Base-by-base conservation (phyloP, 2,329 filamentous ascomycete genomes). In the Magnaporthiopsis rhizophila region DNA sequence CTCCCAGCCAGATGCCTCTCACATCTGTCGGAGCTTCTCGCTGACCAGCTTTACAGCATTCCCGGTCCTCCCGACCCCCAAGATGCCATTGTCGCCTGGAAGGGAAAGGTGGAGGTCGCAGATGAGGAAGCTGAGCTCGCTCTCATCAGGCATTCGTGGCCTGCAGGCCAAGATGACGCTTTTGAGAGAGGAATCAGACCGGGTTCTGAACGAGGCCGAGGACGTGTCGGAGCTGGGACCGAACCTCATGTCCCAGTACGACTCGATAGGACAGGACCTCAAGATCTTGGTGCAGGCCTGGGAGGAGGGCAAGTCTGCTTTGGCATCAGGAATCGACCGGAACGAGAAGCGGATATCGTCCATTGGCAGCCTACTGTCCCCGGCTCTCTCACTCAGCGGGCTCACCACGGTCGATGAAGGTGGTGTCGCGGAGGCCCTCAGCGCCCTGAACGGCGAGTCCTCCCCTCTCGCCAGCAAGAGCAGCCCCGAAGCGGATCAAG, bases 161-260 rank as follows among this genome's bases (percentile, higher is more conserved):
- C 82, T 99, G 61, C 94, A 98, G 76, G 95, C 95, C 50, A 99
- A 98, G 75, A 87, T 99, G 79, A 92, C 96, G 66, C 82, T 99
- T 9, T 79, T 98, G 64, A 87, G 92, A 62, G 95, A 99, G 74
- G 92, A 97, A 74, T 96, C 92, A 0, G 91, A 91, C 72, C 86
- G 86, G 66, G 87, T 87, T 58, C 77, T 97, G 34, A 90, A 96
- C 71, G 87, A 89, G 69, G 87, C 90, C 53, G 81, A 83, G 65
- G 86, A 89, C 69, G 86, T 91, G 24, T 86, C 86, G 4, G 90
- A 96, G 68, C 83, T 97, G 21, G 91, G 90, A 0, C 84, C 88
- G 0, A 88, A 87, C 67, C 82, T 98, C 56, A 88, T 97, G 82
- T 79, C 87, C 28, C 95, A 98, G 72, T 99, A 98, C 75, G 95